Conservation (phyloP, 2,329 filamentous ascomycete species). For the Pseudogymnoascus verrucosus region DNA sequence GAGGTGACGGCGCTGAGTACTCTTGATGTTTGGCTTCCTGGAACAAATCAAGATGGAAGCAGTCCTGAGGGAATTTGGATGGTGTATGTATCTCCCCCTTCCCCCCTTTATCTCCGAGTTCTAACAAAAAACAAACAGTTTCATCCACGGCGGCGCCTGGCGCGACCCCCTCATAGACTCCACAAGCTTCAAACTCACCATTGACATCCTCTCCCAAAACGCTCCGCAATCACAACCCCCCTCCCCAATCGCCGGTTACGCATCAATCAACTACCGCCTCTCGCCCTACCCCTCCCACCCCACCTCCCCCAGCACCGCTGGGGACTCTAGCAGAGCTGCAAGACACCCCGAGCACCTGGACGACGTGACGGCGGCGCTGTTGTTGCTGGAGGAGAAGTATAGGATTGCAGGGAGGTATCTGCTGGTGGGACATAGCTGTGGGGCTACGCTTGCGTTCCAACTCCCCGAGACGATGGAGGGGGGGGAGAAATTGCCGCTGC, state of each 20-base stretch:
- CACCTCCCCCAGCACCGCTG: slow-evolving; percentile 28
- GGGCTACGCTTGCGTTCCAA: slow-evolving; percentile 57
- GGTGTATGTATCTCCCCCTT: neutral
- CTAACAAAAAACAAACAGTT: neutral
- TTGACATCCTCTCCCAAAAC: slow-evolving; percentile 30
- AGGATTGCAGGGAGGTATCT: slow-evolving; percentile 41
- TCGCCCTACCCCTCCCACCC: slow-evolving; percentile 45
- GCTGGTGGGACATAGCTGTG: slow-evolving; percentile 54
- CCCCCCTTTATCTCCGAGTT: neutral
- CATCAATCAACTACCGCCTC: slow-evolving; percentile 58
- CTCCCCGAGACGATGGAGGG: slow-evolving; percentile 26
- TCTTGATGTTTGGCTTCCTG: neutral
- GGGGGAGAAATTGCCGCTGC: slow-evolving; percentile 30
- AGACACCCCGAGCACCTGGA: slow-evolving; percentile 52
- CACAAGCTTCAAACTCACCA: slow-evolving; percentile 37
- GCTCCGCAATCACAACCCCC: neutral
- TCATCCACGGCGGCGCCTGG: slow-evolving; percentile 56
- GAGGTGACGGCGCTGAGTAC: neutral
- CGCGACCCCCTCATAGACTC: slow-evolving; percentile 46
- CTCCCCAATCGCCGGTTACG: slow-evolving; percentile 50
- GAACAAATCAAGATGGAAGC: neutral
- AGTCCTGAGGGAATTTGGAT: neutral
- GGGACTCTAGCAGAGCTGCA: slow-evolving; percentile 32
- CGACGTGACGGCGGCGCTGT: slow-evolving; percentile 46
- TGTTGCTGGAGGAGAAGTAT: slow-evolving; percentile 40